Evolutionary conservation across 257 asterid species (phyloP), one percentile per base, ranked within the genome.

Genomic region (Datura wrightii): DNA sequence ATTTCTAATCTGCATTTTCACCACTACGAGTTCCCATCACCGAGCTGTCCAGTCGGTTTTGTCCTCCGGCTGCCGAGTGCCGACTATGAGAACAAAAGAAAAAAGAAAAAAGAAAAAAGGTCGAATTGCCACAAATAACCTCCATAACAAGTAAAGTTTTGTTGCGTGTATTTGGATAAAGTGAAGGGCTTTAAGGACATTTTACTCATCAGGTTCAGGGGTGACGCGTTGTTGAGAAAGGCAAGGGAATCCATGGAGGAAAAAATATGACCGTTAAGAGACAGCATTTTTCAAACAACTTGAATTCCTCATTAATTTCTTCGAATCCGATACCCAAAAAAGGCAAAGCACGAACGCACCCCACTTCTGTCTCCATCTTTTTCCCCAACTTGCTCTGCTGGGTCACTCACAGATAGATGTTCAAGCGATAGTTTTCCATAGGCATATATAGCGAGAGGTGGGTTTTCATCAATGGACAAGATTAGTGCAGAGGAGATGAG

Each of bases 241-340:
- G 72, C 7, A 11, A 76, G 18, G 8, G 42, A 54, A 86, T 82
- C n/a, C 66, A 50, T 63, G 0, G 78, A 85, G 82, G 85, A 53
- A 19, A 16, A 89, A 89, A 90, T 91, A 84, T 91, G 93, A 92
- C 96, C 96, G 96, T 92, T 91, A 69, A 24, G 83, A 58, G 55
- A 59, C 80, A 48, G 37, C 67, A 69, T 46, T 76, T 59, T 60
- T 86, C 85, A 83, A 84, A 41, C 92, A 85, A 66, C 84, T 86
- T 89, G 86, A 89, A 84, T 84, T 52, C 69, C 0, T 53, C 84
- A 74, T 79, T 89, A 83, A 72, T 53, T 67, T 55, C 79, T 50
- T 65, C 56, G 87, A 88, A 84, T 79, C 88, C 56, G 14, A 58
- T 83, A 63, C 79, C 60, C 34, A 42, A 10, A 54, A 69, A 48